Base-by-base conservation (phyloP, 1,284 basidiomycete genomes). In the Hortiboletus rubellus region DNA sequence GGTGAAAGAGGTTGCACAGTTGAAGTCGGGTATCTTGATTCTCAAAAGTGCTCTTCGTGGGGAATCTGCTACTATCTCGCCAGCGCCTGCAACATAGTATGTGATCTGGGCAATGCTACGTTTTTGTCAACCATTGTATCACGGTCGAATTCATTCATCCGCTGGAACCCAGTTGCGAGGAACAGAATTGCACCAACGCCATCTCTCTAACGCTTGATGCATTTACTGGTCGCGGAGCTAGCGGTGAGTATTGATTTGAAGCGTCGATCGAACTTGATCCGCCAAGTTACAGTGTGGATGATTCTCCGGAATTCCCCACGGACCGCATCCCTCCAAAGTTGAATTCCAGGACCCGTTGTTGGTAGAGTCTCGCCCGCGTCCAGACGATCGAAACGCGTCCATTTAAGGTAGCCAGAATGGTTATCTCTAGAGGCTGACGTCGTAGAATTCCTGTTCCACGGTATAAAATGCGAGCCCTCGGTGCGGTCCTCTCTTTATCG, bases 1-100 rank as follows among this genome's bases (percentile, higher is more conserved):
- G 67, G 83, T 92, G 50, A 86, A 87, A 74, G 84, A 89, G 69
- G 83, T 90, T 43, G 90, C 90, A 22, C 78, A 80, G 64, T 67
- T 92, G 69, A 87, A 84, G 75, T 80, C 79, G 44, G 86, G 86
- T 31, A 76, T 83, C 31, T 72, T 92, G 56, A 77, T 83, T n/a
- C 72, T 89, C 68, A 77, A 82, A 63, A 80, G 77, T 57, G 78
- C 76, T 4, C 63, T 66, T 49, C 70, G 72, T 22, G 70, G 71
- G 44, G 72, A 66, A 22, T 69, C 72, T 52, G 60, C 63, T 43
- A 58, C 59, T 55, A 57, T 64, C 37, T 70, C 69, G 14, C 65
- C 66, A 6, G 54, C 43, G 31, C 57, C 69, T 51, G 56, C 57
- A 50, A 54, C 70, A 58, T 72, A 71, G 62, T 61, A 57, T 49